Conservation (phyloP, 352 stramenopile species). For the Pythium aphanidermatum region DNA sequence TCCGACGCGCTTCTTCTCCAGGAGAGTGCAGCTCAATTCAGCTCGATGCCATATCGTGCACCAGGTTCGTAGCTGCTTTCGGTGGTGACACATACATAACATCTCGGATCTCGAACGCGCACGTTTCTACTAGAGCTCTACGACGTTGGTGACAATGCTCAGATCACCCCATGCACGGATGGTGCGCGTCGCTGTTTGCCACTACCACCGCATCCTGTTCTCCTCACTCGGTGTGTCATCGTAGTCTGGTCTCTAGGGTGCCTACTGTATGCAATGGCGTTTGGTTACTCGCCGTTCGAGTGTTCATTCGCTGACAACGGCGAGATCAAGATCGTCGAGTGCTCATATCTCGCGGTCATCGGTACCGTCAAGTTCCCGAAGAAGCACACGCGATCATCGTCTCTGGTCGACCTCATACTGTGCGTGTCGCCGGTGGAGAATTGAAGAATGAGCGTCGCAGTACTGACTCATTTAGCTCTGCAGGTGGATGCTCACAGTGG, state of each 20-base stretch:
- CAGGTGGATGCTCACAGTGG: constrained; percentile 70
- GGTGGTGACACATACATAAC: background rate
- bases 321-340: constrained; percentile 68
- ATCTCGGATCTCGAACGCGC: too few species aligned
- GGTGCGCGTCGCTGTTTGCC: constrained; percentile 21
- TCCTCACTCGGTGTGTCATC: too few species aligned
- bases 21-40: constrained; percentile 75
- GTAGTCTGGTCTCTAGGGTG: constrained; percentile 87
- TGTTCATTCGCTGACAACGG: constrained; percentile 73
- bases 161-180: constrained; percentile 74
- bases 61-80: constrained; percentile 35
- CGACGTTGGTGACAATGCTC: constrained; percentile 64
- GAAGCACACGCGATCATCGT: constrained; percentile 43
- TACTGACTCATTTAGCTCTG: constrained; percentile 14
- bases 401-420: constrained; percentile 67
- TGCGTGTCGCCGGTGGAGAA: constrained; percentile 18
- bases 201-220: background rate
- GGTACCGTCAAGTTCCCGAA: constrained; percentile 77
- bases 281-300: constrained; percentile 88
- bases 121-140: constrained; percentile 63
- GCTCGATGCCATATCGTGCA: constrained; percentile 83
- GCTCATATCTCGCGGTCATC: constrained; percentile 83
- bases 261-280: constrained; percentile 84
- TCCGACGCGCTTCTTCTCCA: constrained; percentile 79
- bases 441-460: constrained; percentile 5